phyloP scores from a whole-genome alignment of 169 alveolate genomes.

The Sarcocystis neurona region DNA sequence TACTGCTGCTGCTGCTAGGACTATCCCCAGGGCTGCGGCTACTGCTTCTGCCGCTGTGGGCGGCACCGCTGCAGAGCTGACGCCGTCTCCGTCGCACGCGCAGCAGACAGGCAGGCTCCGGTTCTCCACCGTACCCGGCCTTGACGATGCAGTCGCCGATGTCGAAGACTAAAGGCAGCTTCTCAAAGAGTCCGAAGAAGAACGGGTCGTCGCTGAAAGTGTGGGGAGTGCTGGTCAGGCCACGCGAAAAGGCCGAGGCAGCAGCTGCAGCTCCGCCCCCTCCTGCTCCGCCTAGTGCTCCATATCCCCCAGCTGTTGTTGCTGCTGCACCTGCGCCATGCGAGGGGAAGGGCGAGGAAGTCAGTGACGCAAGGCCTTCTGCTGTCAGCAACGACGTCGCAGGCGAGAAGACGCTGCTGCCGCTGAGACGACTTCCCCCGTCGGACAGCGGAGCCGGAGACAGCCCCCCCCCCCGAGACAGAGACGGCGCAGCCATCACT shows the following conservation, averaged over 20 bases:
- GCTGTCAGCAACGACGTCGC: too few relatives aligned
- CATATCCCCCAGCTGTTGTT: neutral
- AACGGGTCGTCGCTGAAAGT: neutral
- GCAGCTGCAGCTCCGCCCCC: neutral
- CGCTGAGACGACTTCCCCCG: too few relatives aligned
- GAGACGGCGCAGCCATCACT: too few relatives aligned
- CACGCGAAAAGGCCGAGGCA: neutral
- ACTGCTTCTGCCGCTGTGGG: too few relatives aligned
- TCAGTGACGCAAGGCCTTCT: too few relatives aligned
- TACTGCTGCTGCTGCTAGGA: too few relatives aligned
- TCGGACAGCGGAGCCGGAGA: too few relatives aligned
- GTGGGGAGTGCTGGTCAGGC: neutral
- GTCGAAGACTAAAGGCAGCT: constrained; percentile 18
- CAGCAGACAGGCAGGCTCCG: constrained; percentile 13
- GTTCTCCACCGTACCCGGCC: constrained; percentile 21
- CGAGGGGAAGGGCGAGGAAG: too few relatives aligned
- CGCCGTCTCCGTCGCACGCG: neutral
- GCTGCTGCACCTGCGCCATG: neutral
- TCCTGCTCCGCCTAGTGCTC: neutral
- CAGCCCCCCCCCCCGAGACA: too few relatives aligned
- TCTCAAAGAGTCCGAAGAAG: neutral
- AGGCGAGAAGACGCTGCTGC: too few relatives aligned
- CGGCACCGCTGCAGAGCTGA: too few relatives aligned
- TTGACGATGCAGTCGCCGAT: neutral
- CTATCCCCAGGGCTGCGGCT: too few relatives aligned